Base-by-base conservation (phyloP, 108 stramenopile species). In the Seminavis robusta region DNA sequence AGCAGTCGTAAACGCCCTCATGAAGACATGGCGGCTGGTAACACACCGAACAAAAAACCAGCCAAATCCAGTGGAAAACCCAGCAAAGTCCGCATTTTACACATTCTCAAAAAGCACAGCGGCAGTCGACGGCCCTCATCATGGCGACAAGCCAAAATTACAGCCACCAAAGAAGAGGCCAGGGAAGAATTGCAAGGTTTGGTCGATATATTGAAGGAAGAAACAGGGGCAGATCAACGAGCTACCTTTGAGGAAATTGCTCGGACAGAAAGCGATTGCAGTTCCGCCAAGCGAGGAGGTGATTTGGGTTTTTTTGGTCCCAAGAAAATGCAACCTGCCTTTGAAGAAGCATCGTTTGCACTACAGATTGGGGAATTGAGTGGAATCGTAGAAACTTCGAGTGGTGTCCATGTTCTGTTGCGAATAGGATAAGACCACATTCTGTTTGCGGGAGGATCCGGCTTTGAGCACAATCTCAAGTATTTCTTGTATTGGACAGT, bases 211-310 rank as follows among this genome's bases (percentile, higher is more conserved):
- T 48, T 91, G 15, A 40, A 69, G 3, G 80, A 84, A 45, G 64
- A 61, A 30, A 66, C 63, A 23, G 39, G 56, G 3, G 71, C 59
- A 11, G 83, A 88, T 47, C 37, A 87, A 15, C 53, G 75, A 15
- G 86, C 90, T 0, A 92, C 90, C 11, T 92, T 92, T 67, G 69
- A 80, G 46, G 86, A 88, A 55, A 42, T 92, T 48, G 92, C 92
- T 16, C 71, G 71, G 43, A 81, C 81, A 7, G 94, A 94, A 73
- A 80, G 77, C 33, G 94, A 94, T 69, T 91, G 90, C 33, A 75
- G 70, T 33, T 67, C 63, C 10, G 94, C 94, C 23, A 92, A 90
- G 54, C 59, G 87, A 25, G 85, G 86, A 28, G 93, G 89, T 1
- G 86, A 90, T 71, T 62, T 94, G 42, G 89, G 89, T 47, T 83